Conservation (phyloP, 1,284 basidiomycete species). For the Ceratobasidium sp. region DNA sequence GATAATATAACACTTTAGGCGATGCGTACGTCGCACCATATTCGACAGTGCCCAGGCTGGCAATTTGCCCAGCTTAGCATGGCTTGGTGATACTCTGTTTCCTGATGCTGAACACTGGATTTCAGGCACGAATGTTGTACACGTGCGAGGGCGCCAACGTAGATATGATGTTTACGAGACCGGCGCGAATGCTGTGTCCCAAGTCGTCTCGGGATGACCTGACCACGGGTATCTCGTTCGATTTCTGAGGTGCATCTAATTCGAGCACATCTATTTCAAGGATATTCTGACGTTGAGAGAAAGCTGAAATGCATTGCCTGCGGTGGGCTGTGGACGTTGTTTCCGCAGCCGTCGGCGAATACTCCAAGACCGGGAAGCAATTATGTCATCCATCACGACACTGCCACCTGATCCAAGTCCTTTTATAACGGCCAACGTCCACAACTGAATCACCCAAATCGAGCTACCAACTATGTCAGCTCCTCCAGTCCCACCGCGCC, state of each 20-base stretch:
- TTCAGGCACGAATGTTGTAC: neutral
- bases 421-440: neutral
- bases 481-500: conserved; percentile 35
- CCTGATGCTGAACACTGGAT: neutral
- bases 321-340: neutral
- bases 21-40: too few relatives aligned
- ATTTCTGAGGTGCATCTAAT: too few relatives aligned
- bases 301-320: neutral
- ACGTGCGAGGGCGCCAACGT: too few relatives aligned
- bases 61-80: too few relatives aligned
- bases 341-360: neutral
- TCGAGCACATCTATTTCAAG: too few relatives aligned
- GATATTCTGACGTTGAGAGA: neutral
- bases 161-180: too few relatives aligned
- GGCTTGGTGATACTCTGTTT: too few relatives aligned
- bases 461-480: conserved; percentile 14
- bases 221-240: too few relatives aligned
- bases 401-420: conserved; percentile 4
- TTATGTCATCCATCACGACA: conserved; percentile 13
- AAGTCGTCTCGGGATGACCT: too few relatives aligned
- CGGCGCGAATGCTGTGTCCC: too few relatives aligned
- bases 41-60: too few relatives aligned
- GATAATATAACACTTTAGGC: too few relatives aligned
- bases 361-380: neutral
- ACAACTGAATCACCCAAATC: neutral